A percentile compares a stretch with the other conserved stretches of the same genome.
Conservation (phyloP, 192 early-diverging fungal species). For the Spizellomyces sp. region DNA sequence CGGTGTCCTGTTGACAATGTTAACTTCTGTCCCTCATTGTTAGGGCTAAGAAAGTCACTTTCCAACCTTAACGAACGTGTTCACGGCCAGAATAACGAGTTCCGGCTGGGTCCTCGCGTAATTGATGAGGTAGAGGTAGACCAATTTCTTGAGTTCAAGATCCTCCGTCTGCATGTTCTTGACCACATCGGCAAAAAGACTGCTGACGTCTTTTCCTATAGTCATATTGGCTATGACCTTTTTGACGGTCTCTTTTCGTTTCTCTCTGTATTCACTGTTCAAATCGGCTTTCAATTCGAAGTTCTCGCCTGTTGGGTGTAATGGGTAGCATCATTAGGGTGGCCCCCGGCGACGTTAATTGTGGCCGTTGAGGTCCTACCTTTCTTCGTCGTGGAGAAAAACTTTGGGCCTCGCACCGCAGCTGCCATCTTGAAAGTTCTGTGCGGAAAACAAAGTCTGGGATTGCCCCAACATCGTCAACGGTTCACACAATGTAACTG, state of each 20-base stretch:
- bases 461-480: no score
- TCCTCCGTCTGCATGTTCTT: slow-evolving; percentile 99
- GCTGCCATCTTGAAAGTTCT: slow-evolving; percentile 12
- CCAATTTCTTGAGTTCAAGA: slow-evolving; percentile 96
- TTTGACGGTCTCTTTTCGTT: slow-evolving; percentile 96
- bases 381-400: slow-evolving; percentile 76
- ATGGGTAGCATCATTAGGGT: neutral
- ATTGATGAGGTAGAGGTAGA: slow-evolving; percentile 98
- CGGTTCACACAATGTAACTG: no score
- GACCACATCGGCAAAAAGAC: slow-evolving; percentile 94
- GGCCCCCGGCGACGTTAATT: neutral
- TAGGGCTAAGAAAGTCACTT: neutral
- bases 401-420: slow-evolving; percentile 49
- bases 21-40: neutral
- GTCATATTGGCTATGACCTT: slow-evolving; percentile 99
- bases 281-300: slow-evolving; percentile 96
- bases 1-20: slow-evolving; percentile 71
- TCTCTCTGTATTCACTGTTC: slow-evolving; percentile 95
- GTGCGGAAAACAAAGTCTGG: no score
- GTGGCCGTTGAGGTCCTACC: slow-evolving; percentile 42
- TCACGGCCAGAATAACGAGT: slow-evolving; percentile 93
- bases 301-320: slow-evolving; percentile 77
- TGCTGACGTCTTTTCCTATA: slow-evolving; percentile 96
- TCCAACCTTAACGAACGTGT: slow-evolving; percentile 94
- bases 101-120: slow-evolving; percentile 97